Conservation (phyloP, 2,329 filamentous ascomycete genomes). For the Ploettnerulaceae sp. region DNA sequence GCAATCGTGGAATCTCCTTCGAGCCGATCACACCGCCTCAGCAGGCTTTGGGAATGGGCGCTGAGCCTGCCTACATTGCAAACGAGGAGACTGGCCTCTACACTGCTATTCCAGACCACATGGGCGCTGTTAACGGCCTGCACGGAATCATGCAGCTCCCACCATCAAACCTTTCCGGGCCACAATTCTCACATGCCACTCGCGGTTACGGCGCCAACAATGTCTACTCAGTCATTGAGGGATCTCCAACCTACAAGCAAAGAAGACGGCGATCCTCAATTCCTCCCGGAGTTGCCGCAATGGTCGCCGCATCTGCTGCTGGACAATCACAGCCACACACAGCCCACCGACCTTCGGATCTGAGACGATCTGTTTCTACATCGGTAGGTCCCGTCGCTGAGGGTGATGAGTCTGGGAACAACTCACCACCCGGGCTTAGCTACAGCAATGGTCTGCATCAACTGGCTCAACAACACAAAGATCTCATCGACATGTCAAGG, state of each 20-base stretch:
- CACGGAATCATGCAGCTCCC: slow-evolving; percentile 90
- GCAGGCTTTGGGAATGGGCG: slow-evolving; percentile 72
- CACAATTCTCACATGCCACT: slow-evolving; percentile 70
- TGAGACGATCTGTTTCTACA: slow-evolving; percentile 83
- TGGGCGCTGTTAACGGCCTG: slow-evolving; percentile 65
- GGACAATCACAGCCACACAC: slow-evolving; percentile 51
- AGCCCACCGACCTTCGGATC: slow-evolving; percentile 78
- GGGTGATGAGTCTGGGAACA: slow-evolving; percentile 70
- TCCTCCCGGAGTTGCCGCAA: slow-evolving; percentile 67
- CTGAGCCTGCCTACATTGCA: slow-evolving; percentile 93
- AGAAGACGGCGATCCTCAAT: slow-evolving; percentile 89
- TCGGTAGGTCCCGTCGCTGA: slow-evolving; percentile 81
- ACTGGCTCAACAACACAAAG: slow-evolving; percentile 66
- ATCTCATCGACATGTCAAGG: slow-evolving; percentile 77
- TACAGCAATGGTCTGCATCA: slow-evolving; percentile 66
- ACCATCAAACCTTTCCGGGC: slow-evolving; percentile 74
- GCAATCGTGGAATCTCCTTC: slow-evolving; percentile 90
- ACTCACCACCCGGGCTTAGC: slow-evolving; percentile 72
- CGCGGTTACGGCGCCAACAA: slow-evolving; percentile 66
- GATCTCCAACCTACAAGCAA: slow-evolving; percentile 98
- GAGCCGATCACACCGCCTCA: slow-evolving; percentile 96
- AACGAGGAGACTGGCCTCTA: slow-evolving; percentile 97
- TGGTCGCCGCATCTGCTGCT: slow-evolving; percentile 57
- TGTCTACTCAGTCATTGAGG: slow-evolving; percentile 94
- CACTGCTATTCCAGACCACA: slow-evolving; percentile 87